Evolutionary conservation across 225 moss, liverwort and hornwort genomes (phyloP), one percentile per base, ranked within the genome.

Genomic region (Bryoerythrophyllum caledonicum): DNA sequence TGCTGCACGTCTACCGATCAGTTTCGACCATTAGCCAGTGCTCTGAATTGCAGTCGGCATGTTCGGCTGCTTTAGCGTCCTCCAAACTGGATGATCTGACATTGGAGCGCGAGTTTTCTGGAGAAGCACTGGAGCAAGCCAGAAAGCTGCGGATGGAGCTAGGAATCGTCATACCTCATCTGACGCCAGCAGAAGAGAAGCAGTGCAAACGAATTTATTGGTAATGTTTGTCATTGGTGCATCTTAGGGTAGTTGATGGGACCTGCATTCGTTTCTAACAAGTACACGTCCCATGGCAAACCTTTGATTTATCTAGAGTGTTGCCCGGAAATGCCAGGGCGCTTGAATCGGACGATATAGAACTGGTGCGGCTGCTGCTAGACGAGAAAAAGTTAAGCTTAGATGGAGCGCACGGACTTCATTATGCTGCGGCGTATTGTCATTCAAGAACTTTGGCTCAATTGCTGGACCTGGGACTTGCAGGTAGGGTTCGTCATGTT

Each of bases 331-430:
- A 44, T 80, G 24, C 37, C 78, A 87, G 86, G 80, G 96, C 96
- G 24, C 76, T 96, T 27, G 96, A 96, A 62, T 94, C 92, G 25
- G 96, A 96, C 77, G 96, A 96, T 67, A 83, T 96, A 64, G 96
- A 96, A 77, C 81, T 96, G 55, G 96, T 96, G 44, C 85, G 71
- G 52, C 40, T 96, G 76, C 72, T 96, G 72, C 82, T 96, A 60
- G 84, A 90, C 8, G 96, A 96, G 79, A 80, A 87, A 25, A 89
- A 81, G 26, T 21, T 91, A 16, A 74, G 75, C 73, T 88, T 96
- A 60, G 84, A 96, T 87, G 86, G 82, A 75, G 93, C 91, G 1
- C 77, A 79, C 72, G 96, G 88, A 60, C 81, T 96, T 75, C 96
- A 94, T 77, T 96, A 96, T 76, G 96, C 96, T 64, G 89, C 90